Evolutionary conservation across 306 rosid species (phyloP), one percentile per base, ranked within the genome.

Genomic region (Dryas drummondii): DNA sequence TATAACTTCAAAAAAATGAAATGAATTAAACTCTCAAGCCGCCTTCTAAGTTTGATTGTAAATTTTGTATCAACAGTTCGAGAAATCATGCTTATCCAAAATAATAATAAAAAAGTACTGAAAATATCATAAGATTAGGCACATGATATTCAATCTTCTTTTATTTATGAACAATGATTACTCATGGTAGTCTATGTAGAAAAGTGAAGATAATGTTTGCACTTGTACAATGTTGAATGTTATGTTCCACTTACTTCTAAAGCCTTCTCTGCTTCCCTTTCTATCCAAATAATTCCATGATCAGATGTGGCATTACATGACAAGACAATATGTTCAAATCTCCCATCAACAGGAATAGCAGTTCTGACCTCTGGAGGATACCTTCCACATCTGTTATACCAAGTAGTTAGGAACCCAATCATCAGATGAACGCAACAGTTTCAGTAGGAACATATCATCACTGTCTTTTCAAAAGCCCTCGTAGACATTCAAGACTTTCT

Each of bases 271-370:
- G 96, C 94, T 78, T 94, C 98, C 80, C 90, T 86, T 66, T 87
- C 97, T 59, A 94, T 94, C 97, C 98, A 94, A 67, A 94, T 48
- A 76, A 94, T 88, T 76, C 70, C 98, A 66, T 94, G 98, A 81
- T 94, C 98, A 5, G 97, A 56, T 15, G 96, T 90, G 56, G 97
- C 85, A 79, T 91, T 86, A 72, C 97, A 91, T 9, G 97, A 91
- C 88, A 94, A 82, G 77, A 94, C 98, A 58, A 94, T 94, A 82
- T 91, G 98, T 87, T 94, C 98, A 83, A 94, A 94, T 87, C 98
- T 90, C 81, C 97, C 98, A n/a, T 94, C 98, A 72, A 94, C 98
- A 9, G 98, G 98, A 88, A 94, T 90, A 59, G 97, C 98, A 16
- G 98, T 91, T 81, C 97, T 89, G 71, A 94, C 88, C 77, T 90